Conservation (phyloP, 1,284 basidiomycete genomes). For the Malassezia equina region DNA sequence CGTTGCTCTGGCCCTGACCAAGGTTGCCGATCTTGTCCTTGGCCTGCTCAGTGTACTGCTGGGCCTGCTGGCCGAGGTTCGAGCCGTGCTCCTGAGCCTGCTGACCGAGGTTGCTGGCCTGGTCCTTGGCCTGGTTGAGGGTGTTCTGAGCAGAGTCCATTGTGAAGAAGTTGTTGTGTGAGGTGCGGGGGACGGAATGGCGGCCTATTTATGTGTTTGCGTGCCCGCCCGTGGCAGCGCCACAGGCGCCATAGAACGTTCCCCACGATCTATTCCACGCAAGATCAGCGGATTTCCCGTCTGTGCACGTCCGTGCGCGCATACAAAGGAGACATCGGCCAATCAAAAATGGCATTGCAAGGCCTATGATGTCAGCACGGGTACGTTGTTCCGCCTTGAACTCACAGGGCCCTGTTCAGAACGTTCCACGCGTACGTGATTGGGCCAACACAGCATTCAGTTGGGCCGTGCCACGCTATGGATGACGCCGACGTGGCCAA, state of each 20-base stretch:
- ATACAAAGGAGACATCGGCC: not conserved
- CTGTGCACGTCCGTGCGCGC: not conserved
- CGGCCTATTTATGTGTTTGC: conserved; percentile 4
- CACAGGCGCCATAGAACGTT: not conserved
- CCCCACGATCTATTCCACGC: not conserved
- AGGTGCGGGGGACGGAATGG: not conserved
- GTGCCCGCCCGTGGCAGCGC: not conserved
- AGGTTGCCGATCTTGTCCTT: conserved; percentile 8
- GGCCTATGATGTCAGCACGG: not conserved
- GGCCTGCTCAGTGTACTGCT: conserved; percentile 4
- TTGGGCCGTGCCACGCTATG: not conserved
- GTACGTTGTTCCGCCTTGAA: not conserved
- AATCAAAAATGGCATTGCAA: not conserved
- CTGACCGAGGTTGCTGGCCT: not conserved
- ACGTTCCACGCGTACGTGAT: not conserved
- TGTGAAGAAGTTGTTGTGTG: not conserved
- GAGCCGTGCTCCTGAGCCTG: conserved; percentile 5
- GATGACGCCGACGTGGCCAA: no score
- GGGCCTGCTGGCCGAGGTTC: not conserved
- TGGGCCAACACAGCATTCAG: not conserved
- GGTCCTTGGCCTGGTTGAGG: conserved; percentile 4
- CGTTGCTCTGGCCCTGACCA: conserved; percentile 1
- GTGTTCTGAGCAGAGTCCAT: conserved; percentile 5
- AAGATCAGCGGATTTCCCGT: not conserved
- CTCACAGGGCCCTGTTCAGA: not conserved